These are phyloP conservation scores for Yarrowia sp. DNA, from an alignment of 805 yeast species.

Conservation along the genomic window DNA sequence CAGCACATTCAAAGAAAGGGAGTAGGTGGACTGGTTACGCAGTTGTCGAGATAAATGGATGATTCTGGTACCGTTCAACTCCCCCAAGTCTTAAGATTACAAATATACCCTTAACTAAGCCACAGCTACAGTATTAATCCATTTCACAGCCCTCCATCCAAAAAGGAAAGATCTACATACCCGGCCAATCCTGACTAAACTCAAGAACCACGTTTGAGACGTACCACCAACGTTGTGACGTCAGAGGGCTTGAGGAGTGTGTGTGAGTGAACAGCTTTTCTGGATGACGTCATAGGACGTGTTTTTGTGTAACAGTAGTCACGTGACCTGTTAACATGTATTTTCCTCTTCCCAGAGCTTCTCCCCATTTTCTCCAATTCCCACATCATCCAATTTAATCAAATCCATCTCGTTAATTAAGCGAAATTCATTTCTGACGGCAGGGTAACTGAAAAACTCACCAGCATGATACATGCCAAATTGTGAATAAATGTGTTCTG, in stretches of 20 bases:
- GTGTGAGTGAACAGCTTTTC: not conserved
- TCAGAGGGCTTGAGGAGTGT: conserved; percentile 6
- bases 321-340: too few species aligned
- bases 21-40: not conserved
- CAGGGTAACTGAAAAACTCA: not conserved
- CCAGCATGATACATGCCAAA: too few species aligned
- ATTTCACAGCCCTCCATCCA: not conserved
- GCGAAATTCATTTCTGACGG: not conserved
- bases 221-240: conserved; percentile 20
- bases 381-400: not conserved
- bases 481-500: too few species aligned
- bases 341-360: too few species aligned
- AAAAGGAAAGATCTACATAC: conserved; percentile 8
- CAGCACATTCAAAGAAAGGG: not conserved
- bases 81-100: not conserved
- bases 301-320: too few species aligned
- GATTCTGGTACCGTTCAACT: not conserved
- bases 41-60: not conserved
- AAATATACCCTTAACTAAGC: not conserved
- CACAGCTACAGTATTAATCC: too few species aligned
- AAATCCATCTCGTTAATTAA: not conserved
- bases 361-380: not conserved
- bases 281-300: not conserved
- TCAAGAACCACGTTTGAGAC: conserved; percentile 20
- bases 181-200: conserved; percentile 10